Evolutionary conservation across 805 yeast genomes (phyloP), one percentile per base, ranked within the genome.

Genomic region (Danielozyma ontarioensis): DNA sequence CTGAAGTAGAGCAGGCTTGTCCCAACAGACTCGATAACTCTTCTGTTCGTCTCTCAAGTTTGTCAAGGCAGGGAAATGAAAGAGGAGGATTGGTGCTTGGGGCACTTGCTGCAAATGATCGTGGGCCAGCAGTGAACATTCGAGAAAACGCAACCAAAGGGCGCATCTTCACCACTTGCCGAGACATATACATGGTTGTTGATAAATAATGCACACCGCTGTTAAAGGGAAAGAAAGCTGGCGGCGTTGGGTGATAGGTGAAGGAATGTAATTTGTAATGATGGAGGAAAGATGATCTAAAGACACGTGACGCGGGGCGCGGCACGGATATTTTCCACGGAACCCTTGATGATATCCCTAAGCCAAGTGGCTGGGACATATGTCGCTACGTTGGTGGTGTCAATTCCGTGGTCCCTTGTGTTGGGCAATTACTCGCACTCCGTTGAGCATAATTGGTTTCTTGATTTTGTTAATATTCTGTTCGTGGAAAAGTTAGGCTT

Each of bases 41-140:
- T 29, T 68, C 64, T 1, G 70, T 68, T 42, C 77, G 72, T 35
- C 68, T 64, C 44, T 87, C 95, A 16, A 81, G 63, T 45, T 72
- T 78, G 57, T 88, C 97, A 23, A 88, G 64, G 55, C 96, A 88
- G 4, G 96, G 96, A 54, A 88, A 88, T 2, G 80, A 57, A 68
- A 83, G 62, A 38, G 74, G 85, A 2, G 85, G 83, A 42, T 78
- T 79, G 4, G 81, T 67, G n/a, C 53, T 55, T 37, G 31, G 36
- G 13, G 26, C 36, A 23, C 19, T 37, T 24, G 36, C 33, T 18
- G 42, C 18, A 5, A 29, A 14, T 16, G 40, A 24, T 8, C 25
- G 11, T 8, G 31, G 30, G n/a, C 32, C 27, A 19, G 16, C 27
- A 7, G 37, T 5, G 27, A 24, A 14, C 19, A 12, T 14, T n/a